A percentile compares a stretch with the other conserved stretches of the same genome.
These are phyloP conservation scores for Stephania japonica DNA, from an alignment of 164 flowering plant species.

Conservation along the genomic window DNA sequence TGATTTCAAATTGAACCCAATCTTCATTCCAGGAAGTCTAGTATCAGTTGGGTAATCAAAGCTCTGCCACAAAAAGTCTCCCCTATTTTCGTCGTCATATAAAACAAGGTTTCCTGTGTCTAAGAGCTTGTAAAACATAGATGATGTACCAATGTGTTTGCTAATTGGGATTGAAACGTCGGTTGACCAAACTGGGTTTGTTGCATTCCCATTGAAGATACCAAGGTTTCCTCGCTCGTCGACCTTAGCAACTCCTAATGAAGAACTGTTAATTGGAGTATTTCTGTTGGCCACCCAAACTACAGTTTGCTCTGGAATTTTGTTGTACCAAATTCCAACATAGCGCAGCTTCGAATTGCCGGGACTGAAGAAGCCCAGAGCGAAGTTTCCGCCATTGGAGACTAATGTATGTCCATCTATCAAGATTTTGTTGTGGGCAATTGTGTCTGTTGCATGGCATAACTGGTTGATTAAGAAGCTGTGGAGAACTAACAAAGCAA, in stretches of 20 bases:
- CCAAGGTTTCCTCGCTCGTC: constrained; percentile 14
- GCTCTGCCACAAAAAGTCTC: background rate
- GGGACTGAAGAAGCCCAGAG: too few species aligned
- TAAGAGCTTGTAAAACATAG: constrained; percentile 25
- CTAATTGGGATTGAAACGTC: constrained; percentile 5
- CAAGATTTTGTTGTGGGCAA: too few species aligned
- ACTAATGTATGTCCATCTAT: too few species aligned
- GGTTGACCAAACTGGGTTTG: constrained; percentile 26
- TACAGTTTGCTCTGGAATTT: too few species aligned
- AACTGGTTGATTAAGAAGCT: too few species aligned
- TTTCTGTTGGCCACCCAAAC: too few species aligned
- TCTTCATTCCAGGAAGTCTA: constrained; percentile 8
- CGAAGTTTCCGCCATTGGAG: too few species aligned
- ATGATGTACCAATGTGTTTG: background rate
- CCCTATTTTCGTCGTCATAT: background rate
- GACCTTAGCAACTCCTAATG: constrained; percentile 8
- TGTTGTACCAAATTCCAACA: too few species aligned
- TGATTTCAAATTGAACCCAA: constrained; percentile 32
- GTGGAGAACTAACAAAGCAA: too few species aligned
- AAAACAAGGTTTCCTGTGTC: constrained; percentile 49
- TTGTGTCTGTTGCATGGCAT: too few species aligned
- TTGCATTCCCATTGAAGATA: constrained; percentile 14
- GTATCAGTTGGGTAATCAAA: constrained; percentile 1
- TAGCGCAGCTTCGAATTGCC: too few species aligned
- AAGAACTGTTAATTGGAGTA: too few species aligned